phyloP scores from a whole-genome alignment of 495 filamentous ascomycete genomes.

The Articulospora tetracladia region DNA sequence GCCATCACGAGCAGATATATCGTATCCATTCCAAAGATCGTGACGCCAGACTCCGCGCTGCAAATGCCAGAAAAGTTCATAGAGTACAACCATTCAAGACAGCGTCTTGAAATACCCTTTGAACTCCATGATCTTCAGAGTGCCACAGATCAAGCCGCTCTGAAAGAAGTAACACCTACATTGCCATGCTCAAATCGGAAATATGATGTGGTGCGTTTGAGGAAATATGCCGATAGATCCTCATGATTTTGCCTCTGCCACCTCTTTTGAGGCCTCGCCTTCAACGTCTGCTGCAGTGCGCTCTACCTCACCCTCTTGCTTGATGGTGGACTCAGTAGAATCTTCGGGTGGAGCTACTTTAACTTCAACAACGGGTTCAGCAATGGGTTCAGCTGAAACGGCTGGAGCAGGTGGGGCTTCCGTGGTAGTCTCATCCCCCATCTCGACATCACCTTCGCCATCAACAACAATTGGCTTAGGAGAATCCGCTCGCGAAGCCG shows the following conservation, averaged over 20 bases:
- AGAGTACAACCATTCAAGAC: background rate
- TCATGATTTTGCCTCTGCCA: background rate
- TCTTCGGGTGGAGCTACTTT: conserved; percentile 5
- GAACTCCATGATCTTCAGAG: background rate
- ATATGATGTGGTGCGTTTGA: background rate
- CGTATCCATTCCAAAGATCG: background rate
- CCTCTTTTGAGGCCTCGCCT: conserved; percentile 29
- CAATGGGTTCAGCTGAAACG: conserved; percentile 7
- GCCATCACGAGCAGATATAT: background rate
- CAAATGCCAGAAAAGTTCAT: background rate
- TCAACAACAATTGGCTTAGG: conserved; percentile 36
- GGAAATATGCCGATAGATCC: background rate
- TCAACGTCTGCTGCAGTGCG: conserved; percentile 20
- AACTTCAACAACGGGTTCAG: conserved; percentile 1
- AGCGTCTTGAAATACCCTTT: background rate
- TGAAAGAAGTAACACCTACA: no score
- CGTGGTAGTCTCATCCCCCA: conserved; percentile 33
- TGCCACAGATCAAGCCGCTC: no score
- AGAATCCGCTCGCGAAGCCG: conserved; percentile 35
- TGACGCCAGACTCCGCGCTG: conserved; percentile 2
- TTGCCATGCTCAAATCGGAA: background rate
- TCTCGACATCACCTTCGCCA: conserved; percentile 58
- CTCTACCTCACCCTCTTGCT: conserved; percentile 23
- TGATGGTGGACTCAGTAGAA: conserved; percentile 4
- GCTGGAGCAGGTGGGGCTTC: conserved; percentile 5